Base-by-base conservation (phyloP, 306 rosid species). In the Lotus japonicus region DNA sequence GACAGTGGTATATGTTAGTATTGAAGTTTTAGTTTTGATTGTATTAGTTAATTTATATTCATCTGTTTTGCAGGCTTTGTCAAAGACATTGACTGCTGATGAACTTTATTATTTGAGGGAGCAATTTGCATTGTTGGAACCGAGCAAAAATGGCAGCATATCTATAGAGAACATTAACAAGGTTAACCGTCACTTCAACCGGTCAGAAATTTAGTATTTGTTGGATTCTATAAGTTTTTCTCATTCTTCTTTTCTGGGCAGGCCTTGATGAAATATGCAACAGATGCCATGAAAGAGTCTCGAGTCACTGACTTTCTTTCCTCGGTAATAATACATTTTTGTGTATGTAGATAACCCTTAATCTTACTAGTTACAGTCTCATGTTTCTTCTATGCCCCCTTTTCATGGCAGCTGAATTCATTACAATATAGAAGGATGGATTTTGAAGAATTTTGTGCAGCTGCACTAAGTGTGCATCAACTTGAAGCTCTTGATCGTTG, bases 351-450 rank as follows among this genome's bases (percentile, higher is more conserved):
- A 60, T 38, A 45, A 60, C 36, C 28, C 33, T 36, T 75, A 45
- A 31, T 46, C 60, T 76, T 36, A 15, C 44, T 64, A 31, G 41
- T 77, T 60, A 44, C 68, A 44, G 14, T 56, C 71, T 71, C 57
- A 57, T 58, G 42, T 76, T 68, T 71, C 13, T 67, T 66, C 71
- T 50, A 39, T 78, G 68, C 42, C 64, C 64, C 53, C 21, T 50
- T 81, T 65, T 58, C 71, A 58, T 79, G 81, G 51, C 95, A 95
- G 99, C 81, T 95, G 61, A 89, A 83, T 83, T 65, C 95, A 67
- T 89, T 95, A 50, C 99, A 95, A 75, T 95, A 88, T 76, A 87
- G 97, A 87, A 87, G 99, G 79, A 90, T 95, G 99, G 97, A 95
- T 72, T 95, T 88, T 80, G 97, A 91, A 73, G 99, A 95, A 81